Percentiles rank a stretch among this genome's conserved stretches.
phyloP scores from a whole-genome alignment of 208 protist genomes.

The Crithidia expoeki region DNA sequence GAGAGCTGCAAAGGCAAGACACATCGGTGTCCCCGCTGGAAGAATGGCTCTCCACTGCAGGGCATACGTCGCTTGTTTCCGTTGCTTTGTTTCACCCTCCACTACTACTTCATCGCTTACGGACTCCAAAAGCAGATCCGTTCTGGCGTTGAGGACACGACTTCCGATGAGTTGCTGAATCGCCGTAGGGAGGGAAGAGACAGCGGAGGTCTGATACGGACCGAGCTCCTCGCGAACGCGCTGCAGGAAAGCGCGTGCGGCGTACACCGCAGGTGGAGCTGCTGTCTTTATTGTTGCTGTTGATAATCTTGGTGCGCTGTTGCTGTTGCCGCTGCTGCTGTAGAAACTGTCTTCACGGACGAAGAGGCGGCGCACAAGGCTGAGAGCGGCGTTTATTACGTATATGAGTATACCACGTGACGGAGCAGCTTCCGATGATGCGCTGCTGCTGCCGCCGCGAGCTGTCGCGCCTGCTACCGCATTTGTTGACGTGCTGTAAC shows the following conservation, averaged over 20 bases:
- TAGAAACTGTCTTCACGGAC: neutral
- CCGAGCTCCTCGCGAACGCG: constrained; percentile 41
- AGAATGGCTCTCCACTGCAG: constrained; percentile 32
- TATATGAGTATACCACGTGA: neutral
- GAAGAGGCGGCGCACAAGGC: neutral
- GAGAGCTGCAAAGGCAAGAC: constrained; percentile 35
- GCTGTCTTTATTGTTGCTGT: neutral
- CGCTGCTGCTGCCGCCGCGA: too few species aligned
- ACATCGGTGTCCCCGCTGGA: constrained; percentile 36
- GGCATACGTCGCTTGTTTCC: neutral
- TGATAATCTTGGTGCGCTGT: neutral
- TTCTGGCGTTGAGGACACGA: constrained; percentile 20
- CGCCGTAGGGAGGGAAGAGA: constrained; percentile 20
- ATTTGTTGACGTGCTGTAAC: neutral
- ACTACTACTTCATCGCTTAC: neutral
- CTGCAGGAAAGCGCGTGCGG: constrained; percentile 12
- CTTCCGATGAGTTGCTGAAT: constrained; percentile 35
- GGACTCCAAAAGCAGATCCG: constrained; percentile 8
- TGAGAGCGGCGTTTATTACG: neutral
- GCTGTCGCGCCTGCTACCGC: too few species aligned
- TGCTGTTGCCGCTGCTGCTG: neutral
- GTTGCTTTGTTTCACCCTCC: neutral
- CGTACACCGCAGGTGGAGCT: constrained; percentile 21
- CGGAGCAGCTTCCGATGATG: too few species aligned
- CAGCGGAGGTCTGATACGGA: constrained; percentile 28